Percentiles rank a stretch among this genome's conserved stretches.
Conservation (phyloP, 1,139 yeast species). For the Saccharomyces hybrid region DNA sequence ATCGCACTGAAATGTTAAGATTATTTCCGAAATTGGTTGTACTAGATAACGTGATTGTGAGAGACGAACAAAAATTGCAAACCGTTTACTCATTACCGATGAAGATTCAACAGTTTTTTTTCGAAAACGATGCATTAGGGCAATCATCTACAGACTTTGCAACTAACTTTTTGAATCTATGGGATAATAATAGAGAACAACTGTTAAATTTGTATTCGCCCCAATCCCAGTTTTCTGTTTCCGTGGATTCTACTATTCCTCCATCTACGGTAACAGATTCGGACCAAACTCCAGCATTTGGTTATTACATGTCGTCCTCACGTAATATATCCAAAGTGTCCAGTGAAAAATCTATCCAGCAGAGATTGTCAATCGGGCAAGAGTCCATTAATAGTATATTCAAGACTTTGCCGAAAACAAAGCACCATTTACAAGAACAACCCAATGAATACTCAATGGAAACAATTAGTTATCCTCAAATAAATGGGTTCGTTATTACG, state of each 20-base stretch:
- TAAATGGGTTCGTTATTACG: slow-evolving; percentile 67
- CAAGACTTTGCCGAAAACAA: slow-evolving; percentile 62
- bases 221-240: slow-evolving; percentile 78
- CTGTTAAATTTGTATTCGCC: slow-evolving; percentile 68
- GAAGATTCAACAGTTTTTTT: slow-evolving; percentile 52
- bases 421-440: slow-evolving; percentile 56
- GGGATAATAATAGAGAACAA: slow-evolving; percentile 75
- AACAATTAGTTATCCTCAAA: slow-evolving; percentile 60
- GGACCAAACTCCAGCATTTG: slow-evolving; percentile 44
- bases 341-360: slow-evolving; percentile 46
- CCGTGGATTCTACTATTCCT: slow-evolving; percentile 44
- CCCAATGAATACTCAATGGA: slow-evolving; percentile 74
- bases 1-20: slow-evolving; percentile 58
- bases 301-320: slow-evolving; percentile 60
- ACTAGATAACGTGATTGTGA: slow-evolving; percentile 67
- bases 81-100: slow-evolving; percentile 47
- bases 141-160: slow-evolving; percentile 67
- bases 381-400: slow-evolving; percentile 58
- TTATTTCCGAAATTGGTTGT: slow-evolving; percentile 72
- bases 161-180: slow-evolving; percentile 62
- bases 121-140: slow-evolving; percentile 71
- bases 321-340: slow-evolving; percentile 71
- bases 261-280: slow-evolving; percentile 38
- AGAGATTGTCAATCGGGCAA: slow-evolving; percentile 64
- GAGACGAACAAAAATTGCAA: slow-evolving; percentile 61